A percentile compares a stretch with the other conserved stretches of the same genome.
Evolutionary conservation across 495 filamentous ascomycete genomes (phyloP).

Genomic region (Aspergillus sclerotiicarbonarius): DNA sequence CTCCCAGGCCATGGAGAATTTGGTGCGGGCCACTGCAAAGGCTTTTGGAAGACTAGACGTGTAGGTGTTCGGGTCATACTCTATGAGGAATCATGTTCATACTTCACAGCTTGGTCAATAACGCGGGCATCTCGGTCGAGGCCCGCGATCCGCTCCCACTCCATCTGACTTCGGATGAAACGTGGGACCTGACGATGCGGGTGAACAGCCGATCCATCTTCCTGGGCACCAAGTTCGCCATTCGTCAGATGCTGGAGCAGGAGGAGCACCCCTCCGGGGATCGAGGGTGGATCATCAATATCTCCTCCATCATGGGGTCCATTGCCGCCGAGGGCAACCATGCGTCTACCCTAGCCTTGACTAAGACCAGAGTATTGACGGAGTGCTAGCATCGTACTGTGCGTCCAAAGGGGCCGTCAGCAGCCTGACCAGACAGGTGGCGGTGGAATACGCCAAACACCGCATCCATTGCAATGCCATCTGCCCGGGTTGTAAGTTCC

Average conservation of each 20-base stretch:
- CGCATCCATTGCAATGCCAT: slow-evolving; percentile 56
- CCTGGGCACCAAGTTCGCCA: slow-evolving; percentile 50
- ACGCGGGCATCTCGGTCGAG: slow-evolving; percentile 46
- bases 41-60: slow-evolving; percentile 45
- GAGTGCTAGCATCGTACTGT: slow-evolving; percentile 50
- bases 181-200: slow-evolving; percentile 44
- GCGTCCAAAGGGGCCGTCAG: slow-evolving; percentile 54
- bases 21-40: slow-evolving; percentile 32
- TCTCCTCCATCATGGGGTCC: slow-evolving; percentile 46
- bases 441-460: slow-evolving; percentile 50
- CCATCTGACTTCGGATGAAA: slow-evolving; percentile 39
- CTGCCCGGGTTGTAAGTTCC: slow-evolving; percentile 53
- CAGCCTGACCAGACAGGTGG: slow-evolving; percentile 47
- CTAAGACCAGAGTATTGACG: too few species aligned
- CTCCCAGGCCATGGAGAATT: slow-evolving; percentile 25
- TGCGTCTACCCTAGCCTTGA: slow-evolving; percentile 4
- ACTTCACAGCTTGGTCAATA: slow-evolving; percentile 47
- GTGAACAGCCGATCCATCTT: slow-evolving; percentile 50
- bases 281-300: slow-evolving; percentile 58
- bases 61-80: slow-evolving; percentile 17
- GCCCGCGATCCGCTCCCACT: slow-evolving; percentile 23
- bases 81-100: background rate
- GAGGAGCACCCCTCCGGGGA: slow-evolving; percentile 40
- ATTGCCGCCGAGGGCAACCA: slow-evolving; percentile 30
- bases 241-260: slow-evolving; percentile 53